Base-by-base conservation (phyloP, 352 stramenopile species). In the Globisporangium sylvaticum region DNA sequence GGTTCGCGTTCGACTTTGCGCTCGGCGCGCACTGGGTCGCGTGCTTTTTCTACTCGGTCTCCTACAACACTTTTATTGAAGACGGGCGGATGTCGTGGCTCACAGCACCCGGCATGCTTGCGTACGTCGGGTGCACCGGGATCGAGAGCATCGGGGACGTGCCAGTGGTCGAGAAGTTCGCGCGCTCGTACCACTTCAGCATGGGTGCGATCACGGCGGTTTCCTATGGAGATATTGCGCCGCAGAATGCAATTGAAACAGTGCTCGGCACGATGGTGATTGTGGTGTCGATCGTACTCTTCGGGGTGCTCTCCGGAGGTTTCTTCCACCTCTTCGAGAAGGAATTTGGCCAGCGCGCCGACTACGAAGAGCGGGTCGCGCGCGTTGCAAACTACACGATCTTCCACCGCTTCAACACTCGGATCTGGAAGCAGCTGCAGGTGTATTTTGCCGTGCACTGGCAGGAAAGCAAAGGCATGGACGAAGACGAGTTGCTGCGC, bases 281-380 rank as follows among this genome's bases (percentile, higher is more conserved):
- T 56, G 71, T 86, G 20, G 27, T 83, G 12, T 80, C 75, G 15
- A 62, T 83, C 20, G 66, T 62, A 22, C 62, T 82, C 3, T 83
- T 83, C 22, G 74, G 73, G 34, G 78, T 83, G 69, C 70, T 86
- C 22, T 76, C 78, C 15, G 78, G 78, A 1, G 67, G 75, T 0
- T 78, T 86, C 58, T 82, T 80, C 54, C 74, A 82, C 66, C 72
- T 77, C 29, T 83, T 77, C 54, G 78, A 86, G 39, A 78, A 76
- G 58, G 74, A 83, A 34, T 65, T 86, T 4, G 77, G 77, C 0
- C 71, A 81, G 29, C 72, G 69, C 12, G 75, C 77, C 12, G 76
- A 81, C 59, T 86, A 83, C 52, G 78, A 86, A 56, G 73, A 83
- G 57, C 77, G 78, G 34, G 73, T 83, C 29, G 64, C 62, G 32